Evolutionary conservation across 1,139 yeast genomes (phyloP), one percentile per base, ranked within the genome.

Genomic region (Yarrowia galli): DNA sequence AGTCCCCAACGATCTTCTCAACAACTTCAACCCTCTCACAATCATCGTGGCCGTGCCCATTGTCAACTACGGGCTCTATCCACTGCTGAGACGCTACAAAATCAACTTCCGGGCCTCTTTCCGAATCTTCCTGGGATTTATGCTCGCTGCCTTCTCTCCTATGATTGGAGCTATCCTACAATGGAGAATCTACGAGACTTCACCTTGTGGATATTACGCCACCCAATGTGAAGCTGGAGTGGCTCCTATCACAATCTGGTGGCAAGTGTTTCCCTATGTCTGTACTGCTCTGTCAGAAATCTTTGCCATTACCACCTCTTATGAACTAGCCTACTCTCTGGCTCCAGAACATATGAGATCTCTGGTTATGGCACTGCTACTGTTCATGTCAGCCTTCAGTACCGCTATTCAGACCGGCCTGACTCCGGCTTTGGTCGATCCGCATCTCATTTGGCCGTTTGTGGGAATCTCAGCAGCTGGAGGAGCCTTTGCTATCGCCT

Each of bases 381-480:
- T 48, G 53, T 48, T 48, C 23, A 48, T 48, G 53, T 48, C 53
- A 0, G 53, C 53, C 36, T 48, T 48, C 23, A 48, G 53, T 13
- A n/a, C 53, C 4, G 53, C 53, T 3, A 48, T 48, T 13, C 53
- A 48, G 38, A 48, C 36, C 9, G 53, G 53, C 3, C 20, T 48
- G 7, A 28, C 53, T 10, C 53, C 53, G 9, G 53, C 53, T 12
- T 23, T 48, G 38, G 53, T 48, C 15, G 53, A 48, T 12, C 53
- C 53, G 6, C 53, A 48, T 28, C 53, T 48, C 36, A 48, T 48
- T 28, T 48, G 53, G 53, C 53, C 53, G 16, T 48, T 48, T 48
- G 53, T 28, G 5, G 53, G 53, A 9, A 48, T 48, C 20, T 28
- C 53, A 48, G 53, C 38, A 4, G 53, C 53, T 10, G 53, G 53